Conservation (phyloP, 208 protist species). For the Crithidia thermophila region DNA sequence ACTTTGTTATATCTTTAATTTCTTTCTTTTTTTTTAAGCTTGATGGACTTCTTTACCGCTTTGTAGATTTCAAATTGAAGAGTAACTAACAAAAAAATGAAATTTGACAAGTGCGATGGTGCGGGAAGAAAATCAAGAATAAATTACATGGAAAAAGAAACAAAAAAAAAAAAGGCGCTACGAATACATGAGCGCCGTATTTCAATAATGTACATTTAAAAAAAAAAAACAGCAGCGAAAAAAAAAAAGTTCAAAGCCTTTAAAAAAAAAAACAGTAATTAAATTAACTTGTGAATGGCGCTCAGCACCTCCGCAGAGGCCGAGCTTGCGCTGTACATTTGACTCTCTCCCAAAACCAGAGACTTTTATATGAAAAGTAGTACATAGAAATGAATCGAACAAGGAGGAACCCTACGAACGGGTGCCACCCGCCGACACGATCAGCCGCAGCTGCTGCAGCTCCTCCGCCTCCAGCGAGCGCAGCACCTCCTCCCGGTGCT, state of each 20-base stretch:
- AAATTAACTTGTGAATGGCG: not conserved
- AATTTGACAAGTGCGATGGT: too few species aligned
- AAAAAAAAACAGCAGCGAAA: not conserved
- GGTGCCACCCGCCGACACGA: constrained; percentile 21
- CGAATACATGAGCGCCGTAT: too few species aligned
- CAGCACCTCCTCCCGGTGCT: constrained; percentile 32
- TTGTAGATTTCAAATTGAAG: too few species aligned
- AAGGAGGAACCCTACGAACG: constrained; percentile 5
- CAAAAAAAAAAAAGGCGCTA: constrained; percentile 13
- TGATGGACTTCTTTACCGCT: too few species aligned
- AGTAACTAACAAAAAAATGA: too few species aligned
- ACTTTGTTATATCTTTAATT: too few species aligned
- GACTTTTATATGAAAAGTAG: too few species aligned
- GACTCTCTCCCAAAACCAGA: too few species aligned
- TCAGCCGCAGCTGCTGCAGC: constrained; percentile 32
- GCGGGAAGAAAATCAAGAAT: not conserved
- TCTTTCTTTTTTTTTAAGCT: too few species aligned
- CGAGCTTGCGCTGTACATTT: too few species aligned
- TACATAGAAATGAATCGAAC: constrained; percentile 2
- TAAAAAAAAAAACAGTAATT: constrained; percentile 17
- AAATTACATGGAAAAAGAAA: constrained; percentile 1
- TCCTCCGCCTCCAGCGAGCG: constrained; percentile 36
- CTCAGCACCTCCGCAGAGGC: not conserved
- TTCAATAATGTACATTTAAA: too few species aligned
- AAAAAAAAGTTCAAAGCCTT: not conserved